Evolutionary conservation across 305 asterid genomes (phyloP).

Genomic region (Solanum hybrid): DNA sequence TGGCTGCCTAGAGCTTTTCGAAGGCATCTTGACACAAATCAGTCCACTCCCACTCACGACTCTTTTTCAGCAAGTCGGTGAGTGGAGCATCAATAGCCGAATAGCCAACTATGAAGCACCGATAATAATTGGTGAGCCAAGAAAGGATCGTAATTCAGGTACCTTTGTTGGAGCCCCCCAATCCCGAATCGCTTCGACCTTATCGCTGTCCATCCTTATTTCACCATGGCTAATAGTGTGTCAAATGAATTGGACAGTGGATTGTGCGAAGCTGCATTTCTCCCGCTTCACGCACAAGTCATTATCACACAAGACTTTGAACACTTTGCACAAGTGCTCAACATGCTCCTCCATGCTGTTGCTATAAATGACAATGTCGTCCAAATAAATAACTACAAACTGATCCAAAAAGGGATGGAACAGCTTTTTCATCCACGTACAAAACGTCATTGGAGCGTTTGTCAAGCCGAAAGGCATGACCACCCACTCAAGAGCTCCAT

Average conservation of each 20-base stretch:
- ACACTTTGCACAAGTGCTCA: background rate
- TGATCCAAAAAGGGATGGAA: background rate
- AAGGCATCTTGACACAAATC: no score
- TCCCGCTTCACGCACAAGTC: background rate
- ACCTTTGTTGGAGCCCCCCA: background rate
- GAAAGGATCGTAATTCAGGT: background rate
- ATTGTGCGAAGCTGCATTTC: background rate
- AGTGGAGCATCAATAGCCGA: background rate
- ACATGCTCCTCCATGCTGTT: background rate
- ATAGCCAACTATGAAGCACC: background rate
- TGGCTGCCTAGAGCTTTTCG: no score
- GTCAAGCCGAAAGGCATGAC: no score
- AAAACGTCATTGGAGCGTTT: no score
- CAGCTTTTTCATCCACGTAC: no score
- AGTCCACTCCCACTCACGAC: no score
- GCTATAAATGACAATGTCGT: background rate
- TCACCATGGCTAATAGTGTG: background rate
- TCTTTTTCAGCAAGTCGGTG: no score
- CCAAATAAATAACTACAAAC: background rate
- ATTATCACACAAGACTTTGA: background rate
- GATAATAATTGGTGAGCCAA: background rate
- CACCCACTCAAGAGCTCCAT: no score
- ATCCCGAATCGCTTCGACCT: background rate
- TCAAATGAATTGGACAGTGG: background rate
- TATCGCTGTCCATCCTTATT: background rate